A percentile compares a stretch with the other conserved stretches of the same genome.
Conservation (phyloP, 805 yeast species). For the Yamadazyma endophytica region DNA sequence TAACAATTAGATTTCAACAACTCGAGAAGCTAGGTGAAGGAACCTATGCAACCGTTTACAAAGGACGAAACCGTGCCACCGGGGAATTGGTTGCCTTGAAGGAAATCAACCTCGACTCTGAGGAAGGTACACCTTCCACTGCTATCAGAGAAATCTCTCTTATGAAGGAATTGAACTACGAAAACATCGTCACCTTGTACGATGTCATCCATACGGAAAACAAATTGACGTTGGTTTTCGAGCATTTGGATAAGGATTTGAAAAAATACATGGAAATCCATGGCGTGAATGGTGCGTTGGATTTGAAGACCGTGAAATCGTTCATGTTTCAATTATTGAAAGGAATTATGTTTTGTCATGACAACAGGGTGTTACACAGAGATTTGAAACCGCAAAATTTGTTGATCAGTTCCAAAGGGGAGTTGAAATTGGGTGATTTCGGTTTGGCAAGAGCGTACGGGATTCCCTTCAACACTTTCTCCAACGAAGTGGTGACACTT, state of each 20-base stretch:
- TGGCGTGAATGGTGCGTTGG: slow-evolving; percentile 72
- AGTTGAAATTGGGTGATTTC: slow-evolving; percentile 90
- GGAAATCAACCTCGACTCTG: slow-evolving; percentile 91
- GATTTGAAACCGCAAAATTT: slow-evolving; percentile 94
- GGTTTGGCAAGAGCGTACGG: slow-evolving; percentile 98
- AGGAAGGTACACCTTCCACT: slow-evolving; percentile 98
- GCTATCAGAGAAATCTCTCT: slow-evolving; percentile 95
- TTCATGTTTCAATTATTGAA: slow-evolving; percentile 91
- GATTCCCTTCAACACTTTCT: slow-evolving; percentile 94
- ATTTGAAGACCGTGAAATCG: slow-evolving; percentile 69
- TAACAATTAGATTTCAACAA: slow-evolving; percentile 37
- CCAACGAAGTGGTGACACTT: slow-evolving; percentile 94
- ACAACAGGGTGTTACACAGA: slow-evolving; percentile 76
- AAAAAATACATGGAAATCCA: slow-evolving; percentile 91
- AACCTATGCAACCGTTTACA: slow-evolving; percentile 98
- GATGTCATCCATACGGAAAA: slow-evolving; percentile 97
- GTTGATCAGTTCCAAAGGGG: slow-evolving; percentile 84
- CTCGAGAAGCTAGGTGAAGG: slow-evolving; percentile 91
- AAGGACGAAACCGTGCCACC: slow-evolving; percentile 80
- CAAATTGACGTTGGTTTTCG: slow-evolving; percentile 90
- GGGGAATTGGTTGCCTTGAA: slow-evolving; percentile 92
- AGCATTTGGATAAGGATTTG: slow-evolving; percentile 87
- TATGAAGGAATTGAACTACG: slow-evolving; percentile 92
- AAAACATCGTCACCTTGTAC: slow-evolving; percentile 84
- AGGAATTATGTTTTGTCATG: slow-evolving; percentile 87